A percentile compares a stretch with the other conserved stretches of the same genome.
Evolutionary conservation across 2,329 filamentous ascomycete species (phyloP).

Genomic region (Penicillium sumatraense): DNA sequence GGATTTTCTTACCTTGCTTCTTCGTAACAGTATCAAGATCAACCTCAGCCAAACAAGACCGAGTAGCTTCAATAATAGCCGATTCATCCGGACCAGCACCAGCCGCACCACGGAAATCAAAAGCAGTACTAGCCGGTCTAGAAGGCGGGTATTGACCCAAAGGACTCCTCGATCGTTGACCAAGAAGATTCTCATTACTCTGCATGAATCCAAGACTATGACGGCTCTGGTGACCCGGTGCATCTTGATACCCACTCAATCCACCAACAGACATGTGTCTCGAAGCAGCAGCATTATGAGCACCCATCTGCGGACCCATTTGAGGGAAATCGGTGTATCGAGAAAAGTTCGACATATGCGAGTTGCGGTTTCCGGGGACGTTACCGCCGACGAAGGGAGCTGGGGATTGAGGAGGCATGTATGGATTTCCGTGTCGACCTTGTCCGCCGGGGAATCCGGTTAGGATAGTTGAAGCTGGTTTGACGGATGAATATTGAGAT

Average conservation of each 20-base stretch:
- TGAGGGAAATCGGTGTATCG: constrained; percentile 66
- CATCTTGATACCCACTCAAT: constrained; percentile 53
- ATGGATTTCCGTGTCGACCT: constrained; percentile 59
- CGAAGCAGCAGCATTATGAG: constrained; percentile 36
- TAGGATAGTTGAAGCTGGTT: constrained; percentile 82
- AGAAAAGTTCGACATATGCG: constrained; percentile 71
- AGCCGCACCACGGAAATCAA: constrained; percentile 61
- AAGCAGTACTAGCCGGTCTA: constrained; percentile 57
- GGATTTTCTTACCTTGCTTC: constrained; percentile 76
- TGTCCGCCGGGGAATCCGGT: constrained; percentile 74
- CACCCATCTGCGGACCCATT: constrained; percentile 31
- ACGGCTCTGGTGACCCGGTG: constrained; percentile 38
- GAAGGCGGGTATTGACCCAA: constrained; percentile 51
- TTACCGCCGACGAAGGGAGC: constrained; percentile 66
- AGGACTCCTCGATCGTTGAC: constrained; percentile 51
- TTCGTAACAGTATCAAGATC: constrained; percentile 97
- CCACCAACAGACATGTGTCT: constrained; percentile 66
- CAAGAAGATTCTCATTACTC: constrained; percentile 51
- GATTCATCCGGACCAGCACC: constrained; percentile 72
- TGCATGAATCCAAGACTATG: constrained; percentile 49
- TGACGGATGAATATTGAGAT: constrained; percentile 90
- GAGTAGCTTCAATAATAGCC: constrained; percentile 82
- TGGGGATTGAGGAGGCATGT: constrained; percentile 83
- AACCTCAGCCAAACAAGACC: constrained; percentile 79
- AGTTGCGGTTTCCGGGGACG: constrained; percentile 60